Evolutionary conservation across 768 basidiomycete genomes (phyloP).

Genomic region (Chiua virens): DNA sequence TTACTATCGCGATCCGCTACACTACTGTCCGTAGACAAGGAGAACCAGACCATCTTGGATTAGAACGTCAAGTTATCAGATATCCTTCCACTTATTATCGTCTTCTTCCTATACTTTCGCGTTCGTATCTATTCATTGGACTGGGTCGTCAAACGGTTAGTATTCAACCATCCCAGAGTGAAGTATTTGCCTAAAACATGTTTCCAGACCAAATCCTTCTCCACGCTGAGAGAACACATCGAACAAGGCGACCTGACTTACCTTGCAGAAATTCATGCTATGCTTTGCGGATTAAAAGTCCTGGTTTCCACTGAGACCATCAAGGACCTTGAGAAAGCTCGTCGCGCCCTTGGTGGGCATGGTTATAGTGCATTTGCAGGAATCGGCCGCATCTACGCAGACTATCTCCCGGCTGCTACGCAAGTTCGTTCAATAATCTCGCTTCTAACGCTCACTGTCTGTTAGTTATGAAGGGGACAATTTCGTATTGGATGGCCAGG

Average conservation of each 20-base stretch:
- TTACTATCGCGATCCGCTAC: slow-evolving; percentile 63
- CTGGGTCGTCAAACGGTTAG: slow-evolving; percentile 61
- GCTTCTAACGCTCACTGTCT: neutral
- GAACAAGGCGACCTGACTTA: slow-evolving; percentile 57
- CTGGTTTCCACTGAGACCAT: slow-evolving; percentile 52
- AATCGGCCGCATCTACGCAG: slow-evolving; percentile 62
- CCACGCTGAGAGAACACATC: slow-evolving; percentile 47
- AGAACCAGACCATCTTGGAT: slow-evolving; percentile 43
- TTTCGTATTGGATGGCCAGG: slow-evolving; percentile 73
- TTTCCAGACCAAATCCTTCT: slow-evolving; percentile 49
- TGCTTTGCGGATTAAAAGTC: slow-evolving; percentile 67
- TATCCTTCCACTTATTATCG: slow-evolving; percentile 77
- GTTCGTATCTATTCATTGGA: slow-evolving; percentile 66
- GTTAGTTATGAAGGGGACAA: slow-evolving; percentile 77
- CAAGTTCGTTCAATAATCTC: slow-evolving; percentile 30
- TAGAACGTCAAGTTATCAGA: slow-evolving; percentile 66
- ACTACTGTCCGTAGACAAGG: slow-evolving; percentile 73
- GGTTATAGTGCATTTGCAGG: slow-evolving; percentile 72
- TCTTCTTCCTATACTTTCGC: slow-evolving; percentile 67
- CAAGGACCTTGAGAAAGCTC: slow-evolving; percentile 61
- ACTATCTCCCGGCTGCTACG: slow-evolving; percentile 66
- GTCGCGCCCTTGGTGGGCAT: slow-evolving; percentile 75
- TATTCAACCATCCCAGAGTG: neutral
- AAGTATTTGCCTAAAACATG: neutral
- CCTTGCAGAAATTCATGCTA: slow-evolving; percentile 72